Evolutionary conservation across 2,329 filamentous ascomycete genomes (phyloP), one percentile per base, ranked within the genome.

Genomic region (Claviceps sp.): DNA sequence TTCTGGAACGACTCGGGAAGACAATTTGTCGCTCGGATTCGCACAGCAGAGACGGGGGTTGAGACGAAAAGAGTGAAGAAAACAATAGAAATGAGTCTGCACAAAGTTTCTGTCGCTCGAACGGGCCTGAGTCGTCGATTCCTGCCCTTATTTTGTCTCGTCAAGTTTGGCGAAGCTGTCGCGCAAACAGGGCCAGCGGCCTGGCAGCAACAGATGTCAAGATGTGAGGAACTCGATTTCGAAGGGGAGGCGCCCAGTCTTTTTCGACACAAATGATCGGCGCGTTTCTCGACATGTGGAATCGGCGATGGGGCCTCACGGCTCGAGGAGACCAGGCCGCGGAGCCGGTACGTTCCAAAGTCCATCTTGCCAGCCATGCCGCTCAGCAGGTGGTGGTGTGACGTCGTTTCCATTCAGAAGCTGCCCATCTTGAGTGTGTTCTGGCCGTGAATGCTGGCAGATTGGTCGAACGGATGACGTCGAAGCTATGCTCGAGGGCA

Each of bases 21-120:
- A 70, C 91, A 98, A 69, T 96, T 95, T n/a, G 85, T 75, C 67
- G 94, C 93, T 53, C 80, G 73, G 55, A 96, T 71, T 59, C 82
- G 79, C 45, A 82, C 88, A 48, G 85, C 87, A 42, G 71, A 65
- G 26, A 69, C 72, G 8, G 78, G 73, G 44, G 64, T 63, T 8
- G 70, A 52, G 54, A 70, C 61, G 26, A 71, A 59, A 52, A 66
- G 62, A 51, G 66, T 58, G 51, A 74, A 56, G 46, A 77, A 54
- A 46, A 72, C 50, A 18, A 57, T 48, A 53, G 73, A 55, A 50
- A 74, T 53, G 55, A 69, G 48, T 45, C 48, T 26, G 20, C 18
- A 46, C 24, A 46, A 48, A 14, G 24, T 22, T 40, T n/a, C 13
- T n/a, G 38, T 16, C 14, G 22, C 5, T 11, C 20, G 20, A 11